phyloP scores from a whole-genome alignment of 257 asterid genomes.

The Salvia rosmarinus region DNA sequence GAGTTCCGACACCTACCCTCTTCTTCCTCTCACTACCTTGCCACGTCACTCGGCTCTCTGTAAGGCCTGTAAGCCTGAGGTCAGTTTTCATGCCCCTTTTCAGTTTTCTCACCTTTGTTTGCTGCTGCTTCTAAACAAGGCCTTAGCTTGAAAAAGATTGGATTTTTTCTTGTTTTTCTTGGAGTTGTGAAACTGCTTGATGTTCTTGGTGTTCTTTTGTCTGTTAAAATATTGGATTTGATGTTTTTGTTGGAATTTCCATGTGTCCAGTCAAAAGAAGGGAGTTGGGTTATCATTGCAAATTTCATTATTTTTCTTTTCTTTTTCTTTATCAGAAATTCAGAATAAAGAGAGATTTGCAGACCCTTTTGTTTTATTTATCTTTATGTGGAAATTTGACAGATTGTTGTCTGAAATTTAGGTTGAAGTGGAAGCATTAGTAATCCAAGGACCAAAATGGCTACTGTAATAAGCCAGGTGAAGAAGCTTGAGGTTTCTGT shows the following conservation, averaged over 20 bases:
- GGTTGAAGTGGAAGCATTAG: conserved; percentile 95
- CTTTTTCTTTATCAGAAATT: conserved; percentile 33
- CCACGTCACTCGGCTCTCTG: conserved; percentile 80
- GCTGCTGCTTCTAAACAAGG: background rate
- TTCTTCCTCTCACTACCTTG: conserved; percentile 55
- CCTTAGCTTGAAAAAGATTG: background rate
- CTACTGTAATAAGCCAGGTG: conserved; percentile 83
- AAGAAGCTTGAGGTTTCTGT: conserved; percentile 93
- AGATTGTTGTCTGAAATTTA: conserved; percentile 25
- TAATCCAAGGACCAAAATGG: conserved; percentile 82
- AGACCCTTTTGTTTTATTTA: conserved; percentile 8
- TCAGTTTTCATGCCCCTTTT: background rate
- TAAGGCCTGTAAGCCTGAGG: conserved; percentile 90
- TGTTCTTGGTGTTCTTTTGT: background rate
- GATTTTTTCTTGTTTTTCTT: background rate
- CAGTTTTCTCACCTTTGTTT: background rate
- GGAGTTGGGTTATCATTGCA: conserved; percentile 32
- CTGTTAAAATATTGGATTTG: background rate
- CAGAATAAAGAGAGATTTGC: conserved; percentile 15
- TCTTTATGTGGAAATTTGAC: background rate
- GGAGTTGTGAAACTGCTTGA: background rate
- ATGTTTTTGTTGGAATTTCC: conserved; percentile 3
- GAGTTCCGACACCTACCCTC: conserved; percentile 38
- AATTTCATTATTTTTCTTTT: background rate
- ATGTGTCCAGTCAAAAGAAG: conserved; percentile 25